Evolutionary conservation across 176 grass and related monocot species (phyloP).

Genomic region (Thinopyrum elongatum): DNA sequence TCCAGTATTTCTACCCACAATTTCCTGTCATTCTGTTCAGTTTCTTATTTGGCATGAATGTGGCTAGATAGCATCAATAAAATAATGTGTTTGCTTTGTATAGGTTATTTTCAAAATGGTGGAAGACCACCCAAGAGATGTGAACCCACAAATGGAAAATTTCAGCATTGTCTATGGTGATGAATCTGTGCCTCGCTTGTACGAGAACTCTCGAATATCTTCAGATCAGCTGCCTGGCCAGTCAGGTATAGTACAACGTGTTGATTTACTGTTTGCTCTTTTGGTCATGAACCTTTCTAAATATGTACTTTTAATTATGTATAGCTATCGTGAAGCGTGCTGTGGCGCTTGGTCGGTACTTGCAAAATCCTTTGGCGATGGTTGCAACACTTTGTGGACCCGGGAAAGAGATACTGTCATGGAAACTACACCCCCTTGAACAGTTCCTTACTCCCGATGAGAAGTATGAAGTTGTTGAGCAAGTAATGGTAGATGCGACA

Average conservation of each 20-base stretch:
- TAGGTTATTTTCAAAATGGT: slow-evolving; percentile 99
- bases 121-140: slow-evolving; percentile 85
- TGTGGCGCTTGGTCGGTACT: slow-evolving; percentile 87
- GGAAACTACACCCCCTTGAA: slow-evolving; percentile 85
- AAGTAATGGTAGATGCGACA: slow-evolving; percentile 94
- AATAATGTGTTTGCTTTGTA: background rate
- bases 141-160: slow-evolving; percentile 70
- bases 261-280: slow-evolving; percentile 17
- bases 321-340: slow-evolving; percentile 93
- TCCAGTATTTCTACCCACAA: background rate
- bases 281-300: background rate
- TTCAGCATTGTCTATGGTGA: slow-evolving; percentile 82
- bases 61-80: background rate
- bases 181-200: slow-evolving; percentile 83
- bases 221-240: slow-evolving; percentile 86
- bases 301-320: background rate
- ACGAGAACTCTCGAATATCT: slow-evolving; percentile 89
- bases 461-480: slow-evolving; percentile 89
- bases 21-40: background rate
- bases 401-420: slow-evolving; percentile 92
- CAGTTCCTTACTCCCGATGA: slow-evolving; percentile 93
- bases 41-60: background rate
- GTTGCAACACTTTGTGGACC: slow-evolving; percentile 92
- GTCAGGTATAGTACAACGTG: slow-evolving; percentile 52
- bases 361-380: slow-evolving; percentile 92